Evolutionary conservation across 2,329 filamentous ascomycete species (phyloP), one percentile per base, ranked within the genome.

Genomic region (Neonectria neomacrospora): DNA sequence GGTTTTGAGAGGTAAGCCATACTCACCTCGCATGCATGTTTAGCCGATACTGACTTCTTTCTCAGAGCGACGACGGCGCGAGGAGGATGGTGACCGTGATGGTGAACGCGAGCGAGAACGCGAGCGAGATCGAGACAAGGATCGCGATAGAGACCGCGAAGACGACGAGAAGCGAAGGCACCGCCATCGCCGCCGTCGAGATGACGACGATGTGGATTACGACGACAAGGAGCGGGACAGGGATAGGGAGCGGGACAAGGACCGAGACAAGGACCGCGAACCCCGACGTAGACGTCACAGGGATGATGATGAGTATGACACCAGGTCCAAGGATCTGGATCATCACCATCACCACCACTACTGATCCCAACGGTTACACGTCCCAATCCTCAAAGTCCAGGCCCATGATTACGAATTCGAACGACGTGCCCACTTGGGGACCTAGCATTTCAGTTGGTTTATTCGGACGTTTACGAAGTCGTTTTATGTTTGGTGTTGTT

Each of bases 1-100:
- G 68, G 88, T 93, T 74, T 87, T 97, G 65, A 87, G 94, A 87
- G 91, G 91, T 93, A 82, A 74, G 85, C 77, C 66, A 23, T 20
- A 23, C 30, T 9, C 10, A 47, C 26, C 16, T 28, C 37, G 45
- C 57, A 59, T 22, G 63, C 48, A 18, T 14, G 16, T n/a, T 18
- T 28, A 12, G 26, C 22, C 23, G 11, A n/a, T 47, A 37, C 69
- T 73, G 51, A 74, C 53, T 32, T 2, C 3, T 20, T n/a, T 58
- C 32, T 65, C 39, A 76, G 75, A 78, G 63, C 73, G 75, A 56
- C 74, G 75, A 52, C 73, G 76, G 23, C 76, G 75, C 61, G 75
- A 75, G 42, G 66, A 74, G 16, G 73, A 73, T 37, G 73, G 69
- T 32, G 75, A 75, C 42, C 64, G 64, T 16, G 64, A 67, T 42